These are phyloP conservation scores for Lentinula aciculospora DNA, from an alignment of 768 basidiomycete species.

Conservation along the genomic window DNA sequence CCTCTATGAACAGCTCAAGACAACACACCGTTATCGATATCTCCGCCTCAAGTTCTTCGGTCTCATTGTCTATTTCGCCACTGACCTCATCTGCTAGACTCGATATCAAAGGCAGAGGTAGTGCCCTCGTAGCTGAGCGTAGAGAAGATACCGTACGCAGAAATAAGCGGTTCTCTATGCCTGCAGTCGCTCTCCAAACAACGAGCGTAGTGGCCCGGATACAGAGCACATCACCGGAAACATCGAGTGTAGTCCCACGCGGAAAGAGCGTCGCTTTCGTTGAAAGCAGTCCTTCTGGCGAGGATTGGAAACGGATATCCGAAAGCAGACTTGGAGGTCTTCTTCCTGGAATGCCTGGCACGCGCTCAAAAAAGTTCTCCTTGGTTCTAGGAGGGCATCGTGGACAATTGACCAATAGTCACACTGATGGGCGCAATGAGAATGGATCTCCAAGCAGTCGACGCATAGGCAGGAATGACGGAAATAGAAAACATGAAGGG, in stretches of 20 bases:
- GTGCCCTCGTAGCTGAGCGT: conserved; percentile 13
- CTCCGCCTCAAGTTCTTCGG: background rate
- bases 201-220: conserved; percentile 64
- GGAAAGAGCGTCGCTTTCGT: conserved; percentile 19
- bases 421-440: background rate
- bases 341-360: conserved; percentile 1
- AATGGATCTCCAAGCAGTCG: conserved; percentile 17
- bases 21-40: conserved; percentile 5
- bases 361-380: conserved; percentile 47
- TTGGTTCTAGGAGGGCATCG: conserved; percentile 42
- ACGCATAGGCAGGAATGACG: conserved; percentile 31
- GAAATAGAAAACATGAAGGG: conserved; percentile 15
- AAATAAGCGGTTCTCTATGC: conserved; percentile 68
- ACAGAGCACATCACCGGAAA: conserved; percentile 10
- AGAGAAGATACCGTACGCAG: conserved; percentile 59
- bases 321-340: background rate
- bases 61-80: background rate
- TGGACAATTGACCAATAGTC: background rate
- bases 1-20: conserved; percentile 1
- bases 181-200: conserved; percentile 72
- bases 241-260: conserved; percentile 10
- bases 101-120: background rate
- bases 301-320: background rate
- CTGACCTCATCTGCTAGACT: background rate
- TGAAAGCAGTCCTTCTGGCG: conserved; percentile 13